Evolutionary conservation across 768 basidiomycete genomes (phyloP), one percentile per base, ranked within the genome.

Genomic region (Neoboletus magnificus): DNA sequence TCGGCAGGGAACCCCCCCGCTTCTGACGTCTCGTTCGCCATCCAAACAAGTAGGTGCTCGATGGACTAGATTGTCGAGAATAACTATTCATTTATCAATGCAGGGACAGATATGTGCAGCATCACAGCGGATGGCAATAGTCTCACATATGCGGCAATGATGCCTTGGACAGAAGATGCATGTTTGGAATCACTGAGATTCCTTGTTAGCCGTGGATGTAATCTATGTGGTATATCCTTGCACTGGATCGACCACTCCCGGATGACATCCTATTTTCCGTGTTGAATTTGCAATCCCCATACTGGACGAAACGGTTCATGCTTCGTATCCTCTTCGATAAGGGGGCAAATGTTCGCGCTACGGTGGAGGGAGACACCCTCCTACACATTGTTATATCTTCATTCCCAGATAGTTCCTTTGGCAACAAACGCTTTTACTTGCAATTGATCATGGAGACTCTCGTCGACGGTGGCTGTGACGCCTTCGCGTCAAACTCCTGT

Each of bases 221-320:
- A 55, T 2, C 29, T n/a, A n/a, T n/a, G n/a, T n/a, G n/a, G n/a
- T 58, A 46, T 7, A 33, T 52, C 33, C 37, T 58, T 2, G 36
- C 56, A 20, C 20, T 47, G 27, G 33, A 46, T 37, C 48, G 18
- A 27, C 5, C 44, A 20, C 29, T 48, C 20, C 57, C 27, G 9
- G 33, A 59, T 11, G 45, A 53, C n/a, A 59, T 59, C 13, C 23
- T 52, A 25, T 37, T 48, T 15, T 58, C 15, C 3, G 40, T 32
- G 16, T 5, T 59, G 45, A 30, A 18, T 4, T 27, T 9, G 13
- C 39, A 1, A 22, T 9, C 12, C n/a, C 4, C 12, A 33, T 13
- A 2, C 23, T 0, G 4, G n/a, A 27, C 1, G 3, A n/a, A 40
- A n/a, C 9, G 36, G 8, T 16, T 11, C 8, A 25, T 58, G 18